Base-by-base conservation (phyloP, 768 basidiomycete species). In the Tubosaeta sp. region DNA sequence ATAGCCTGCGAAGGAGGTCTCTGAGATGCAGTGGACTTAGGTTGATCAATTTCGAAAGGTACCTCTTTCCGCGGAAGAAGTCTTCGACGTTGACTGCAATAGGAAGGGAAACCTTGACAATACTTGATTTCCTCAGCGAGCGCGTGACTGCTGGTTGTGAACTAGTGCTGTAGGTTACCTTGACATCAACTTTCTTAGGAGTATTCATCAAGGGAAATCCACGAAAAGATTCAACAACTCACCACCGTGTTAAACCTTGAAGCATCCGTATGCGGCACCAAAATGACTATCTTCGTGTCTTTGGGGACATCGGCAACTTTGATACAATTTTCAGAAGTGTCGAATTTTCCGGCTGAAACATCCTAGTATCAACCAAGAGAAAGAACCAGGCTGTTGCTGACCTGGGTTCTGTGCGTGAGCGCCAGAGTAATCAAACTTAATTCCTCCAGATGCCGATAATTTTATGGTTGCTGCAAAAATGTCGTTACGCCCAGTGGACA, bases 71-170 rank as follows among this genome's bases (percentile, higher is more conserved):
- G 19, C 95, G 83, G 75, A 98, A 97, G 69, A 92, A 95, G 66
- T 99, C 97, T 69, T 97, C 90, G 0, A 98, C 95, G 52, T 95
- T 97, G 52, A 97, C 89, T 3, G 88, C 82, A 41, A 99, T 75
- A 0, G 95, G 95, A 4, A 97, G 74, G 0, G 86, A 78, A 7
- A 86, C 83, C 13, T 79, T 75, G 5, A 95, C 74, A 3, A 76
- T 68, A 52, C 80, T 77, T 12, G 79, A 76, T 29, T 81, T 73
- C 35, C 72, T 74, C 26, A 91, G 66, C 6, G 68, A 78, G 34
- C 92, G 79, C 14, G 68, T 67, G 5, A 85, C 57, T 4, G 69
- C 69, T 1, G 84, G 77, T 53, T 86, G 80, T 1, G 71, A 57
- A 6, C 60, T 63, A 0, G 89, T 88, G 6, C 68, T 72, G 67